These are phyloP conservation scores for Eimeria acervulina DNA, from an alignment of 169 alveolate genomes.

Conservation along the genomic window DNA sequence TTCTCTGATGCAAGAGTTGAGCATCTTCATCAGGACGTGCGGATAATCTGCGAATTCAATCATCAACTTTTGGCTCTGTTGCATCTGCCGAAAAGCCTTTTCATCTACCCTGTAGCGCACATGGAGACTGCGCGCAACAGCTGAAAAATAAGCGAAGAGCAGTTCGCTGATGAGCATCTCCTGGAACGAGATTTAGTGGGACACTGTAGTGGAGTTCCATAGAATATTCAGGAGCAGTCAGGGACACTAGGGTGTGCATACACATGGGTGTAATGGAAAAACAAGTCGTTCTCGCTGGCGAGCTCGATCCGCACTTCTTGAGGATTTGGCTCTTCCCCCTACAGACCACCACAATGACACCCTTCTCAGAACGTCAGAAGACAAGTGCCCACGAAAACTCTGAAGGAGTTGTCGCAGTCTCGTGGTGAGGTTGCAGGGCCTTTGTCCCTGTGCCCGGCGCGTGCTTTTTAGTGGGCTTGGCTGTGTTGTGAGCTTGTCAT, in stretches of 20 bases:
- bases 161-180: not conserved
- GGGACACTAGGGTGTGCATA: not conserved
- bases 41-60: constrained; percentile 95
- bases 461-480: not conserved
- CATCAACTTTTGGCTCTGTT: constrained; percentile 95
- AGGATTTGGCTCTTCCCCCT: constrained; percentile 94
- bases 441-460: not conserved
- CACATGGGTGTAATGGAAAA: constrained; percentile 95
- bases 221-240: not conserved
- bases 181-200: not conserved
- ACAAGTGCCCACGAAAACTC: not conserved
- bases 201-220: not conserved
- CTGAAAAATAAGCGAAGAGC: not conserved
- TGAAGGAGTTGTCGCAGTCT: not conserved
- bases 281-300: constrained; percentile 96
- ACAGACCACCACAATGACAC: not conserved
- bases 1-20: constrained; percentile 96
- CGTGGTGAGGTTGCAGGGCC: not conserved
- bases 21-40: constrained; percentile 94
- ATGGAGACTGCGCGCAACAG: not conserved
- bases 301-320: constrained; percentile 93
- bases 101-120: constrained; percentile 89
- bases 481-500: not conserved
- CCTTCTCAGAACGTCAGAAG: not conserved
- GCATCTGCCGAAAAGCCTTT: constrained; percentile 91